Evolutionary conservation across 352 stramenopile genomes (phyloP), one percentile per base, ranked within the genome.

Genomic region (Aphanomyces euteiches): DNA sequence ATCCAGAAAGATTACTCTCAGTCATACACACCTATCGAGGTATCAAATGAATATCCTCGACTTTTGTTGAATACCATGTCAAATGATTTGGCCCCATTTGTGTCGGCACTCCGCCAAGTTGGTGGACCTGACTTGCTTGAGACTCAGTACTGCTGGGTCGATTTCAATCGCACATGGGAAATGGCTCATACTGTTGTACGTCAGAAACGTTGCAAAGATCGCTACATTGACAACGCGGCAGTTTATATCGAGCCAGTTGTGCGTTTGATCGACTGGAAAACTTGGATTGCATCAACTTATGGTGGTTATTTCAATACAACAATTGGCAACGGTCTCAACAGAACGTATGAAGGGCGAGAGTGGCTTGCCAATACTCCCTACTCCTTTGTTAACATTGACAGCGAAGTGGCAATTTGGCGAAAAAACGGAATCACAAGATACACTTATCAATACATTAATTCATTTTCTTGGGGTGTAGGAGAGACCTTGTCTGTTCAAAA

Each of bases 121-220:
- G 15, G 43, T 48, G 15, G 5, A 7, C 41, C 41, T n/a, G n/a
- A 47, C n/a, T n/a, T n/a, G n/a, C n/a, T n/a, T n/a, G n/a, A 7
- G 21, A 58, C 63, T 5, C 63, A 69, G 37, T 56, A 39, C 17
- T 70, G 64, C 47, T 70, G 64, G 64, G 28, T 70, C 13, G 64
- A 70, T 28, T 61, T 63, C 19, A 61, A 63, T 36, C 12, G 34
- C 6, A 60, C 45, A 21, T 70, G 64, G 64, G 64, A 70, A 36
- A 39, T 70, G 4, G 64, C 64, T 17, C 64, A 70, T 48, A 61
- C 64, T 1, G 7, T 3, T 5, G 15, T 6, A 10, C 64, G 64
- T 1, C 64, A 70, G 28, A 4, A 37, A n/a, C 64, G 64, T 28
- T 70, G 64, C 19, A 8, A 40, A 21, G 47, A 4, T 5, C 37